Evolutionary conservation across 2,329 filamentous ascomycete species (phyloP), one percentile per base, ranked within the genome.

Genomic region (Ophiocordyceps australis): DNA sequence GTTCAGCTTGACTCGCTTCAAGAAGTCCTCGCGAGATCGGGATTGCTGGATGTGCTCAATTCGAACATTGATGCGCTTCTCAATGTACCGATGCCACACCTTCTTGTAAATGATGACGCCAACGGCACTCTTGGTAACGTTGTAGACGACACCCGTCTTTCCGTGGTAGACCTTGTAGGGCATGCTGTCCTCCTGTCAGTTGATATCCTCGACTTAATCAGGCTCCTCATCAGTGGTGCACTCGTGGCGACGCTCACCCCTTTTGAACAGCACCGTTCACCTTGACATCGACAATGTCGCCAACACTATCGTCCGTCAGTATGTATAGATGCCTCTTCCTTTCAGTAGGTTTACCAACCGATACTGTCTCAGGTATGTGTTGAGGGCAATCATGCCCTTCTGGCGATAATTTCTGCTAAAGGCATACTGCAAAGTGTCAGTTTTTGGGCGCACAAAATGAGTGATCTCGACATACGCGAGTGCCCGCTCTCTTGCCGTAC

Each of bases 51-150:
- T 72, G 76, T 98, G 89, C 77, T 98, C 89, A 61, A 95, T 63
- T 56, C 89, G 82, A 65, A 98, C 70, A 75, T 93, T 95, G 69
- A 98, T 75, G 59, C 89, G 86, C 83, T 98, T 98, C 80, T 98
- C 89, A 58, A 98, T 71, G 75, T 94, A 98, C 53, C 86, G 80
- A 77, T 95, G 89, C 65, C 85, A 83, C 57, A 98, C 89, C 62
- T 91, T 82, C 75, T 93, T 94, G 79, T 92, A 86, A 65, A 98
- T 80, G 65, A 98, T 94, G 60, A 98, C 79, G 51, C 89, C 89
- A 55, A 98, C 83, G 41, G 89, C 80, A 48, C 73, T 79, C 75
- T 94, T 93, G 64, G 86, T 89, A 50, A 98, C 89, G 71, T 98
- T 98, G 80, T 92, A 93, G 63, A 93, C 65, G 49, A 93, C 80